Base-by-base conservation (phyloP, 129 eudicot genomes). In the Solidago caesia region DNA sequence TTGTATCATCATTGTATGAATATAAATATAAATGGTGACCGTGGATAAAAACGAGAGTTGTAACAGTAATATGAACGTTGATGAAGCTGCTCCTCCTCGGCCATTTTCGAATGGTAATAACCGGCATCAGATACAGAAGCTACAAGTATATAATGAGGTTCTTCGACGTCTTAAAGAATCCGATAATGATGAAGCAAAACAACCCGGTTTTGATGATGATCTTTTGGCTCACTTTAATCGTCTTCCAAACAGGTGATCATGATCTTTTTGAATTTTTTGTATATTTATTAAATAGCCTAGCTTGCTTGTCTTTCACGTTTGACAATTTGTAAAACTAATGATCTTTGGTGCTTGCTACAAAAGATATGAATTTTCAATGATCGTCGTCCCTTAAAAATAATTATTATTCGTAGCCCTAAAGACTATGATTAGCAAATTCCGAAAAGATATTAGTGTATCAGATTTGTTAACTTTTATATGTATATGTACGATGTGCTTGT, bases 191-290 rank as follows among this genome's bases (percentile, higher is more conserved):
- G 97, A 94, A 76, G 91, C 87, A 8, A 71, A 68, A 76, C 70
- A 77, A 33, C 84, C 97, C 82, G 89, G 81, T 60, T 94, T 94
- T 69, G 99, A 91, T 16, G 91, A 91, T 73, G 81, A 94, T 64
- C 99, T 94, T 59, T 88, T 96, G 89, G 86, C 93, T 64, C 97
- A 94, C 79, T 94, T 94, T 76, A 85, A 85, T 84, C 96, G 99
- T 69, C 93, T 94, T 25, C 99, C 99, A 2, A 76, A 83, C 6
- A 80, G 99, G 99, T 94, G 39, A 33, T 21, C 21, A 21, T 33
- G 39, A 33, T 33, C 39, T 33, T 33, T 33, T 33, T 0, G 2
- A 33, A 33, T 0, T 33, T 33, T 1, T 33, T 33, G 57, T 60
- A 14, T 60, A 1, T 76, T 12, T 74, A 48, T 12, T 57, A 21